phyloP scores from a whole-genome alignment of 371 early-diverging fungal genomes.

The Circinella umbellata region DNA sequence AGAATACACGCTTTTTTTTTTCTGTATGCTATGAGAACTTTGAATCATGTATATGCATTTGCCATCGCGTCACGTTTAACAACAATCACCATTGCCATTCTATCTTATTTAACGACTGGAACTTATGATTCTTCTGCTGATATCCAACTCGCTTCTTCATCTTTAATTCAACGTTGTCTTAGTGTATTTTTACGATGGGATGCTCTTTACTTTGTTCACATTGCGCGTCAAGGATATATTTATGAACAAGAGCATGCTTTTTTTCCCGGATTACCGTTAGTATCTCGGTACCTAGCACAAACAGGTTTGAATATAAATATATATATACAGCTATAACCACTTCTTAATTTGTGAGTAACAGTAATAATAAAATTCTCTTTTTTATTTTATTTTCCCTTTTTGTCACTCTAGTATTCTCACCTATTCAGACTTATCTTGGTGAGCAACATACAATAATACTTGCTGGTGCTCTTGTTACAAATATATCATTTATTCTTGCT shows the following conservation, averaged over 20 bases:
- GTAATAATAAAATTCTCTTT: too few relatives aligned
- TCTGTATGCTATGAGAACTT: background rate
- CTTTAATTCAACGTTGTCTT: slow-evolving; percentile 22
- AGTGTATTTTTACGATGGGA: slow-evolving; percentile 89
- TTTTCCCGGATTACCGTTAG: slow-evolving; percentile 83
- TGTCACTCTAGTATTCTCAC: slow-evolving; percentile 37
- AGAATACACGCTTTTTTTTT: too few relatives aligned
- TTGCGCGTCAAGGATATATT: slow-evolving; percentile 81
- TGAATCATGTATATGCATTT: slow-evolving; percentile 28
- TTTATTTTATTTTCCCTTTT: too few relatives aligned
- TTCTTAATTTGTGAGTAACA: background rate
- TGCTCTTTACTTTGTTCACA: slow-evolving; percentile 85
- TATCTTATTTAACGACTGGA: slow-evolving; percentile 30
- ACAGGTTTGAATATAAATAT: slow-evolving; percentile 39
- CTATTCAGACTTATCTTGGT: slow-evolving; percentile 50
- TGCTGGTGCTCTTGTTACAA: slow-evolving; percentile 75
- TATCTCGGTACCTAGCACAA: slow-evolving; percentile 56
- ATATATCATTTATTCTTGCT: slow-evolving; percentile 78
- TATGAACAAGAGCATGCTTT: slow-evolving; percentile 95
- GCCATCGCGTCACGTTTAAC: slow-evolving; percentile 34
- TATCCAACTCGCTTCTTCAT: slow-evolving; percentile 25
- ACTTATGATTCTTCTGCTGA: slow-evolving; percentile 53
- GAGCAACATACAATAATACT: slow-evolving; percentile 54
- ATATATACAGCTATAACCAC: background rate
- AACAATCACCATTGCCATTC: slow-evolving; percentile 26